Conservation (phyloP, 192 early-diverging fungal genomes). For the Spizellomyces punctatus region DNA sequence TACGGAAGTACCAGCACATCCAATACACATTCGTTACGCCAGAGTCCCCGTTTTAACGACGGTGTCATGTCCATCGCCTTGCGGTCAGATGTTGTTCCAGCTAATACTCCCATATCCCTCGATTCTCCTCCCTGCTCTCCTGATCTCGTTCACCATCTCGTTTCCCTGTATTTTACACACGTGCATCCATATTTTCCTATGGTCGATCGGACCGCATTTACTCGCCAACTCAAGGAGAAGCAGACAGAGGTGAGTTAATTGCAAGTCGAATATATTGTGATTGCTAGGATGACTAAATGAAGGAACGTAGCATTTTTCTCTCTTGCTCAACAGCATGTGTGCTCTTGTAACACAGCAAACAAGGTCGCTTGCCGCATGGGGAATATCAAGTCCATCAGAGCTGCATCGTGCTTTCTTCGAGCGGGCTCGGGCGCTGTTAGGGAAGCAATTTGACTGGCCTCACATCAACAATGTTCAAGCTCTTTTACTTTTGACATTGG, state of each 20-base stretch:
- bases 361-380: constrained; percentile 39
- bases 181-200: constrained; percentile 55
- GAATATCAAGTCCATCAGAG: constrained; percentile 36
- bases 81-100: constrained; percentile 40
- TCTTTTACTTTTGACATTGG: constrained; percentile 42
- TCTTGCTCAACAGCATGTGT: constrained; percentile 54
- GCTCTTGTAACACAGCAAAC: constrained; percentile 50
- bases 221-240: constrained; percentile 46
- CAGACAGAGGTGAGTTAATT: constrained; percentile 37
- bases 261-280: not conserved
- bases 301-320: constrained; percentile 37
- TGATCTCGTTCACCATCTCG: constrained; percentile 47
- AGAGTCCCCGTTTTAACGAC: constrained; percentile 44
- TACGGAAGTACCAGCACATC: constrained; percentile 48
- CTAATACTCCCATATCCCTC: constrained; percentile 26
- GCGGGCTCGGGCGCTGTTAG: constrained; percentile 44
- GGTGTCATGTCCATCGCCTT: constrained; percentile 53
- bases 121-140: constrained; percentile 48
- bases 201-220: constrained; percentile 41
- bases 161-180: constrained; percentile 51
- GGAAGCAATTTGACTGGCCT: constrained; percentile 53
- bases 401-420: constrained; percentile 51
- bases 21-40: constrained; percentile 35
- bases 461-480: constrained; percentile 55
- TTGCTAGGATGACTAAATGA: constrained; percentile 2